Evolutionary conservation across 495 filamentous ascomycete genomes (phyloP).

Genomic region (Tuber microsphaerosporum): DNA sequence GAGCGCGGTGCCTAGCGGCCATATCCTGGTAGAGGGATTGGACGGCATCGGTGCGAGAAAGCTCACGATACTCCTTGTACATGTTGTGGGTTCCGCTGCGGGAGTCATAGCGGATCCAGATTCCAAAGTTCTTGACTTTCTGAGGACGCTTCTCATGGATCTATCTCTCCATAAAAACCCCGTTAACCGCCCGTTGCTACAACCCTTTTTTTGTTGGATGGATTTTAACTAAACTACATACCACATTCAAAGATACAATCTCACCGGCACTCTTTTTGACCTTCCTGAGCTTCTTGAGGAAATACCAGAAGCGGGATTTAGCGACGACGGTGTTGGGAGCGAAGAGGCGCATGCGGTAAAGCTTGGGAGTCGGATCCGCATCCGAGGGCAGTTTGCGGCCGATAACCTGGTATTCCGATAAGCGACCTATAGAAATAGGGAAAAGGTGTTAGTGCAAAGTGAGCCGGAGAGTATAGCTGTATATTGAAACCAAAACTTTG

Average conservation of each 20-base stretch:
- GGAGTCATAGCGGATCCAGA: conserved; percentile 99
- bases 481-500: background rate
- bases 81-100: conserved; percentile 99
- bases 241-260: conserved; percentile 93
- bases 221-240: conserved; percentile 49
- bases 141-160: conserved; percentile 96
- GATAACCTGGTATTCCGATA: conserved; percentile 99
- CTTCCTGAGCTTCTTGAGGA: conserved; percentile 95
- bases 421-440: conserved; percentile 58
- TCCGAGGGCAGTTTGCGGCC: conserved; percentile 97
- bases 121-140: conserved; percentile 99
- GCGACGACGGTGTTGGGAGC: conserved; percentile 94
- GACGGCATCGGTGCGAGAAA: conserved; percentile 87
- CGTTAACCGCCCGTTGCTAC: conserved; percentile 11
- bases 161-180: conserved; percentile 46
- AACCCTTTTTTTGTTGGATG: conserved; percentile 4
- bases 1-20: conserved; percentile 94
- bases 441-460: conserved; percentile 8
- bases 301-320: conserved; percentile 99
- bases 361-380: conserved; percentile 86
- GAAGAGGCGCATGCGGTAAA: conserved; percentile 99
- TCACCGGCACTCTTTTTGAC: conserved; percentile 99
- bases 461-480: background rate
- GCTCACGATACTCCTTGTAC: conserved; percentile 99
- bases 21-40: conserved; percentile 98